Conservation (phyloP, 176 grass and related monocot genomes). For the Canna indica region DNA sequence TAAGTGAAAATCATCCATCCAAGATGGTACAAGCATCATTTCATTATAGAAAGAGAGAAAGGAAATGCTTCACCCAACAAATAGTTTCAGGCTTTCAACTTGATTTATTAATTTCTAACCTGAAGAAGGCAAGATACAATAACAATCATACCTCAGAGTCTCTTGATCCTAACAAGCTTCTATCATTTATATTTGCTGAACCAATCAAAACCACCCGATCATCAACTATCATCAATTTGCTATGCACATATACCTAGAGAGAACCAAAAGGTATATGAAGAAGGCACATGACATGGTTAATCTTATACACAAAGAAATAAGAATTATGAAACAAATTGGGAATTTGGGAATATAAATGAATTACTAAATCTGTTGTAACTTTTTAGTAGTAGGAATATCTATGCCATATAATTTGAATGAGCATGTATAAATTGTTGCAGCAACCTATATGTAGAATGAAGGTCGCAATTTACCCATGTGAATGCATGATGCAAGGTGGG, state of each 20-base stretch:
- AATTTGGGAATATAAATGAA: background rate
- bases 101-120: background rate
- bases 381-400: background rate
- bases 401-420: background rate
- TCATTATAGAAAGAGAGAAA: background rate
- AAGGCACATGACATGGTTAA: background rate
- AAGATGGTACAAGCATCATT: background rate
- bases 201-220: conserved; percentile 59
- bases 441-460: no score
- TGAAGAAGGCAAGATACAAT: background rate
- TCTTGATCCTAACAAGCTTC: conserved; percentile 77
- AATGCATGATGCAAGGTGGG: no score
- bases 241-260: conserved; percentile 72
- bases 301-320: background rate
- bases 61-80: background rate
- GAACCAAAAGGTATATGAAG: background rate
- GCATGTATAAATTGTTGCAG: no score
- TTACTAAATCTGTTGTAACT: background rate
- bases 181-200: conserved; percentile 86
- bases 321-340: conserved; percentile 3
- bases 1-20: background rate
- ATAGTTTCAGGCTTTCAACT: no score
- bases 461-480: no score
- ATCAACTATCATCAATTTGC: conserved; percentile 87
- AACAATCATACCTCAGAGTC: conserved; percentile 64